Evolutionary conservation across 2,329 filamentous ascomycete genomes (phyloP).

Genomic region (Cytospora schulzeri): DNA sequence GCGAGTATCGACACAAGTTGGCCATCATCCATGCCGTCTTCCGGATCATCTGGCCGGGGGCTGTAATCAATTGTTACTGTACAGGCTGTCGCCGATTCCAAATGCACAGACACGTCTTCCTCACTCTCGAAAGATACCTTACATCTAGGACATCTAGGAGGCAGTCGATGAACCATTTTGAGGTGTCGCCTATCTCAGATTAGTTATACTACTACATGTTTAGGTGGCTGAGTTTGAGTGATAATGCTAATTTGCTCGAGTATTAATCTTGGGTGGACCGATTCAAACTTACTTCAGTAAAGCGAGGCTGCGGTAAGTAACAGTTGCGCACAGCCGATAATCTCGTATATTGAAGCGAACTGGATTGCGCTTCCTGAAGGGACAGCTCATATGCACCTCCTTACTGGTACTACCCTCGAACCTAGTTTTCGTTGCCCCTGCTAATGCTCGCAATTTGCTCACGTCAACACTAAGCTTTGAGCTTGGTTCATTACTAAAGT

Average conservation of each 20-base stretch:
- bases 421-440: too few species aligned
- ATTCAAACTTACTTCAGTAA: slow-evolving; percentile 9
- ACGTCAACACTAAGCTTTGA: too few species aligned
- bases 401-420: too few species aligned
- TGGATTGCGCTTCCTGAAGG: slow-evolving; percentile 6
- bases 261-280: too few species aligned
- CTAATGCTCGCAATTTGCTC: too few species aligned
- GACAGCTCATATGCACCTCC: background rate
- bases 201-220: too few species aligned
- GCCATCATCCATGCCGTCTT: slow-evolving; percentile 11
- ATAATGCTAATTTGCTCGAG: too few species aligned
- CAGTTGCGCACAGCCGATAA: background rate
- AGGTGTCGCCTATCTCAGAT: background rate
- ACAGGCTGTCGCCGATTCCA: too few species aligned
- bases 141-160: background rate
- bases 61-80: too few species aligned
- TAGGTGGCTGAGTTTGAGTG: too few species aligned
- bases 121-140: background rate
- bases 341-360: slow-evolving; percentile 11
- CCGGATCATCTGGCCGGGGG: background rate
- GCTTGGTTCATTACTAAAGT: too few species aligned
- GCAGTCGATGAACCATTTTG: background rate
- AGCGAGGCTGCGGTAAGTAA: background rate
- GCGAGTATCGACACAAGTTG: background rate
- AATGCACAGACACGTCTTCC: background rate